These are phyloP conservation scores for Talaromyces funiculosus DNA, from an alignment of 2,329 filamentous ascomycete species.

Conservation along the genomic window DNA sequence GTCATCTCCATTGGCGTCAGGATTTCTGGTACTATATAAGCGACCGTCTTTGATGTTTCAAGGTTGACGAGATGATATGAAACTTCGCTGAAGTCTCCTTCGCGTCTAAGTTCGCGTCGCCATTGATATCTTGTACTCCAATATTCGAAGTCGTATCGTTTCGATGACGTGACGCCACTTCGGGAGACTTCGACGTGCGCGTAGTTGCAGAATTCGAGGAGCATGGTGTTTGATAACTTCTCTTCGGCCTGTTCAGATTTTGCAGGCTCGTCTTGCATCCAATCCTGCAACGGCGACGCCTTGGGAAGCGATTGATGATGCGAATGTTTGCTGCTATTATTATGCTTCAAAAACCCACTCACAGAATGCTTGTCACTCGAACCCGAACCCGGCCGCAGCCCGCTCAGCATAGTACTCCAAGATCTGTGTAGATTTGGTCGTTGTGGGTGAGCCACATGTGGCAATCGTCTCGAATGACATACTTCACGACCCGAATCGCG, in stretches of 20 bases:
- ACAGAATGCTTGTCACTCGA: conserved; percentile 38
- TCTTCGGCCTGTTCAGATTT: conserved; percentile 12
- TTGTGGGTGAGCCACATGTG: conserved; percentile 50
- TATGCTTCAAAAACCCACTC: conserved; percentile 14
- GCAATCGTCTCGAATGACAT: conserved; percentile 73
- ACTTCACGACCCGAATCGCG: conserved; percentile 90
- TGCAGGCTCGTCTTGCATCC: conserved; percentile 2
- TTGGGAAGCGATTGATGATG: conserved; percentile 14
- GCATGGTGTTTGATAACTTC: conserved; percentile 68
- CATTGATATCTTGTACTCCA: conserved; percentile 84
- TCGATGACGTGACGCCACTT: conserved; percentile 58
- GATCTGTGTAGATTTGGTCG: conserved; percentile 53
- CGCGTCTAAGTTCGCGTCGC: conserved; percentile 67
- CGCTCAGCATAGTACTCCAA: conserved; percentile 54
- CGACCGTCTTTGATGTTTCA: conserved; percentile 60
- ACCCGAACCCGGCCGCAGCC: conserved; percentile 46
- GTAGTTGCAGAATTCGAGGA: conserved; percentile 96
- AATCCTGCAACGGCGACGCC: neutral
- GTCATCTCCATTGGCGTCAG: conserved; percentile 64
- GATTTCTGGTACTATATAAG: conserved; percentile 78
- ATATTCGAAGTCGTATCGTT: conserved; percentile 87
- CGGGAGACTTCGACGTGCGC: conserved; percentile 80
- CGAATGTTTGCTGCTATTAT: neutral
- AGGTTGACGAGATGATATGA: conserved; percentile 75
- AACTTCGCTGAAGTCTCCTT: conserved; percentile 57